Evolutionary conservation across 2,329 filamentous ascomycete genomes (phyloP), one percentile per base, ranked within the genome.

Genomic region (Paracoccidioides lutzii): DNA sequence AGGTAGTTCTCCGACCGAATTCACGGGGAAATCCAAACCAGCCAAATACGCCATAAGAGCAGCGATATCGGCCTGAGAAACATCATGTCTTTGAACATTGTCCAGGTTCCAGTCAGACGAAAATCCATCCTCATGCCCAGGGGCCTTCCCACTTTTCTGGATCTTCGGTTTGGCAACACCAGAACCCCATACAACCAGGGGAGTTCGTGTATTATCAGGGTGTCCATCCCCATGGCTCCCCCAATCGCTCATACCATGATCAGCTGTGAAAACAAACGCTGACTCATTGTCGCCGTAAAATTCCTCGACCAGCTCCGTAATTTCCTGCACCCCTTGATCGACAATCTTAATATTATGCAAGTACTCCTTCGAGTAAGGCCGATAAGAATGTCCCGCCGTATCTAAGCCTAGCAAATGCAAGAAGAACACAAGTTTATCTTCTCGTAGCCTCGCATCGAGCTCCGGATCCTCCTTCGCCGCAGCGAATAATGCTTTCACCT

Each of bases 171-270:
- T 79, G 3, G 90, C 89, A 42, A 97, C 81, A 7, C 93, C 93
- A 54, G 93, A 89, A 9, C 93, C 93, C 93, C 93, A 98, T 2
- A 81, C 84, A 62, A 98, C 88, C 37, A 98, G 75, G 0, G 93
- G 93, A 0, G 93, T 98, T 52, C 93, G 82, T 3, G 93, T 98
- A 65, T 97, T 98, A 69, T 98, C 88, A 0, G 93, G 93, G 71
- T 98, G 90, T 6, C 93, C 93, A 69, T 98, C 93, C 41, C 94
- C 94, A 69, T 98, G 94, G 63, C 90, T 97, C n/a, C 94, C 93
- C 85, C 87, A 96, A 71, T 98, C 93, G 66, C 89, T 97, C 93
- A 98, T 98, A 15, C 93, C 93, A 69, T 98, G 93, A 66, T 98
- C 93, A 6, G 93, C 93, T 1, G 94, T 98, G 67, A 98, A 98